Base-by-base conservation (phyloP, 2,329 filamentous ascomycete genomes). In the Epichloe hybrida region DNA sequence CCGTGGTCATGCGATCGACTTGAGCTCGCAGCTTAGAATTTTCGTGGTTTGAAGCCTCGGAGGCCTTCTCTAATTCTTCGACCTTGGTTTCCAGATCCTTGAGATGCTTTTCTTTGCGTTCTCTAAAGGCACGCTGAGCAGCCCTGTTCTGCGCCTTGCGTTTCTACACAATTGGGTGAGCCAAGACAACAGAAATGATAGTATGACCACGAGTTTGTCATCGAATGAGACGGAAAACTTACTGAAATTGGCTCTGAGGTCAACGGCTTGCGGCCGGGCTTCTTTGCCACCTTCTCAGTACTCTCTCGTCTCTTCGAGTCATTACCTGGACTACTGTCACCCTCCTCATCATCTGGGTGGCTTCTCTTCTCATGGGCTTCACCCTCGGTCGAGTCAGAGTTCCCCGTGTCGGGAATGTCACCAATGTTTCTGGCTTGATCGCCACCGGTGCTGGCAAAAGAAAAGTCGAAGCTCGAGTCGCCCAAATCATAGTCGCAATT, bases 171-270 rank as follows among this genome's bases (percentile, higher is more conserved):
- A 12, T 15, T 48, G 57, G 53, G 57, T 55, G 48, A 57, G 50
- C 12, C 17, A 40, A 40, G 5, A 23, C 43, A 42, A 31, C 23
- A 48, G 11, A 44, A 20, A 12, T 11, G 27, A 31, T 41, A 17
- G 8, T 5, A 27, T 2, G 13, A 39, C 15, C 49, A 39, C 27
- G 27, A 31, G 1, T 31, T 31, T 3, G 8, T 9, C 27, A 1
- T 31, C 27, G 27, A 31, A 31, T 9, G 45, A 31, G 31, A 43
- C 39, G 21, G 50, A 20, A 42, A 54, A 80, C 90, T 73, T 82
- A 97, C 91, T 58, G 90, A 93, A 59, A 87, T 97, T 23, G 93
- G 93, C 68, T 97, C 93, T 21, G 88, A 94, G 46, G 88, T 97
- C 61, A 97, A 75, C 20, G 91, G 93, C 74, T 98, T 98, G 56